Evolutionary conservation across 768 basidiomycete species (phyloP), one percentile per base, ranked within the genome.

Genomic region (Sporobolomyces phaffii): DNA sequence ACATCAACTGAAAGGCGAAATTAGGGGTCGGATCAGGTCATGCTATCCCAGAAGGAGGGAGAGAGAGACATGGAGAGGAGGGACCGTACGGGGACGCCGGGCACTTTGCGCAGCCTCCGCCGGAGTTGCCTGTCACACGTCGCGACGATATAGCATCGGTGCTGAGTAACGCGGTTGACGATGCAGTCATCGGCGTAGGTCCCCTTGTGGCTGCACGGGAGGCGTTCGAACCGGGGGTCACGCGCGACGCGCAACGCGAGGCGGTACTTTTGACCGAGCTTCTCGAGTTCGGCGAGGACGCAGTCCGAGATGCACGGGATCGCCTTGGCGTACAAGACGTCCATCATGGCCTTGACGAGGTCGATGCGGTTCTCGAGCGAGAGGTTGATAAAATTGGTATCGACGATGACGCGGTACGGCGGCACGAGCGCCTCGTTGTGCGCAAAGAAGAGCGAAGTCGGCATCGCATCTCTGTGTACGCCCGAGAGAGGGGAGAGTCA

Each of bases 151-250:
- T 90, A 98, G 78, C 93, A 97, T 76, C 90, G 89, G 80, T 93
- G 91, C 11, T 92, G 85, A 4, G 89, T 90, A 14, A 97, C 91
- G 36, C 96, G 87, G 76, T 98, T 90, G 22, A 99, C 89, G 26
- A 99, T 84, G 77, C 96, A 99, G 81, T 99, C 96, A 77, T 99
- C 96, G 24, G 96, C 96, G 75, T 99, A 99, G n/a, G 92, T 96
- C 26, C 96, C 96, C 6, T 85, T 81, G 78, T 99, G 96, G 41
- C 89, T 86, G 78, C 96, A 99, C 49, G 83, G 84, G 50, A 99
- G 82, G 48, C 94, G 87, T 76, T 99, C 96, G 74, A 99, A 98
- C 53, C 96, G 85, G 34, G 93, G 91, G 78, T 99, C 96, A 58
- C 94, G 89, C 33, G 96, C 96, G 59, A 98, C 88, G 36, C 91